These are phyloP conservation scores for Hemisphaericaspora lyxosophila DNA, from an alignment of 1,139 yeast species.

Conservation along the genomic window DNA sequence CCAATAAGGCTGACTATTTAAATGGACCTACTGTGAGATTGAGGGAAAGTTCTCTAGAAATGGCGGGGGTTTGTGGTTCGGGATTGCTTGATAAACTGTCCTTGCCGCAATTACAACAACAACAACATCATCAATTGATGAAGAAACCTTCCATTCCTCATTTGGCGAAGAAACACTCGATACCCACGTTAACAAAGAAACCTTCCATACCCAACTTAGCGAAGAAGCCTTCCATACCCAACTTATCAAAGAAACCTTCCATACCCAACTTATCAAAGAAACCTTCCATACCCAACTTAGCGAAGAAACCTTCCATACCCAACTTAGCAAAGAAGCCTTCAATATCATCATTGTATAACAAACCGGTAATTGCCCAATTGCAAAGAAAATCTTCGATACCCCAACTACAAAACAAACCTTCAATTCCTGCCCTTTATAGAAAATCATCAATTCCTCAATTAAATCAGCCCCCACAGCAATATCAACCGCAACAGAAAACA, in stretches of 20 bases:
- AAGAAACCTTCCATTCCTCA: background rate
- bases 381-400: slow-evolving; percentile 20
- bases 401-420: slow-evolving; percentile 17
- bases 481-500: slow-evolving; percentile 2
- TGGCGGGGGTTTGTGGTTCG: slow-evolving; percentile 30
- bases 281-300: slow-evolving; percentile 14
- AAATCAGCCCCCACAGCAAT: slow-evolving; percentile 9
- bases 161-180: slow-evolving; percentile 15
- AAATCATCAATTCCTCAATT: slow-evolving; percentile 15
- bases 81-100: too few species aligned
- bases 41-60: slow-evolving; percentile 31
- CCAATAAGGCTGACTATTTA: slow-evolving; percentile 12
- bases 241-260: slow-evolving; percentile 15
- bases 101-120: slow-evolving; percentile 13
- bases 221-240: slow-evolving; percentile 17
- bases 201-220: slow-evolving; percentile 18
- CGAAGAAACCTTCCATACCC: slow-evolving; percentile 20
- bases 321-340: slow-evolving; percentile 17
- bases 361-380: slow-evolving; percentile 13
- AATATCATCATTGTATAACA: slow-evolving; percentile 11
- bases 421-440: slow-evolving; percentile 11
- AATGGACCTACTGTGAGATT: slow-evolving; percentile 25
- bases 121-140: slow-evolving; percentile 14
- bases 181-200: slow-evolving; percentile 19
- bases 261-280: slow-evolving; percentile 11